Evolutionary conservation across 768 basidiomycete species (phyloP).

Genomic region (Mycena amicta): DNA sequence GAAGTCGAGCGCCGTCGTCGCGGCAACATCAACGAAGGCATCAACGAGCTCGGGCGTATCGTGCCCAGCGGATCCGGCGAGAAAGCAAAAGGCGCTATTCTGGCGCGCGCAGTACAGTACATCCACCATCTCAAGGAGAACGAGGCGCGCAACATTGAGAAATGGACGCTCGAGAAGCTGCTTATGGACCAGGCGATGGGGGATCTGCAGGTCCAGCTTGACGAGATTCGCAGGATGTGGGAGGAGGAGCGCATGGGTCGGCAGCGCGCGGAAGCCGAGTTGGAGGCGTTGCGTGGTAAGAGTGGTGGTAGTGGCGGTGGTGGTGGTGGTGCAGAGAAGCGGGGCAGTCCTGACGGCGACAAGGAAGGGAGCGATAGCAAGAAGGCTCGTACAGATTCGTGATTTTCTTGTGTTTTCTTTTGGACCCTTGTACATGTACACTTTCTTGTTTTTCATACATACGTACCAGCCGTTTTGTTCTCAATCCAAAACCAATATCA

Average conservation of each 20-base stretch:
- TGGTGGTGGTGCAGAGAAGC: slow-evolving; percentile 30
- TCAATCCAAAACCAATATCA: too few relatives aligned
- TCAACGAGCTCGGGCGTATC: slow-evolving; percentile 87
- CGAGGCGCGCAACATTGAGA: slow-evolving; percentile 88
- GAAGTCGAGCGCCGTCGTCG: slow-evolving; percentile 95
- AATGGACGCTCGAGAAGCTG: slow-evolving; percentile 91
- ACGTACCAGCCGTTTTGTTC: too few relatives aligned
- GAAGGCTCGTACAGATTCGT: background rate
- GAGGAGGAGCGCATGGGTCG: slow-evolving; percentile 72
- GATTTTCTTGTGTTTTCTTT: background rate
- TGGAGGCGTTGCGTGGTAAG: slow-evolving; percentile 55
- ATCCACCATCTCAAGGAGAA: slow-evolving; percentile 91
- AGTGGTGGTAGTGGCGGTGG: slow-evolving; percentile 43
- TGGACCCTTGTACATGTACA: background rate
- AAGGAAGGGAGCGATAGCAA: background rate
- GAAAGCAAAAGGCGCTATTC: slow-evolving; percentile 88
- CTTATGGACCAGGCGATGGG: slow-evolving; percentile 93
- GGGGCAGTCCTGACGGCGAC: slow-evolving; percentile 34
- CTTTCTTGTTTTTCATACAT: too few relatives aligned
- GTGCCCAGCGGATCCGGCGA: slow-evolving; percentile 88
- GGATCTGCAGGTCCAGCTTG: slow-evolving; percentile 79
- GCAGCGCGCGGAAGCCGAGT: slow-evolving; percentile 64
- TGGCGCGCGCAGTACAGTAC: slow-evolving; percentile 86
- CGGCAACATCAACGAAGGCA: slow-evolving; percentile 96
- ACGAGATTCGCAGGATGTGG: slow-evolving; percentile 80